Conservation (phyloP, 371 early-diverging fungal genomes). For the Homolaphlyctis polyrhiza region DNA sequence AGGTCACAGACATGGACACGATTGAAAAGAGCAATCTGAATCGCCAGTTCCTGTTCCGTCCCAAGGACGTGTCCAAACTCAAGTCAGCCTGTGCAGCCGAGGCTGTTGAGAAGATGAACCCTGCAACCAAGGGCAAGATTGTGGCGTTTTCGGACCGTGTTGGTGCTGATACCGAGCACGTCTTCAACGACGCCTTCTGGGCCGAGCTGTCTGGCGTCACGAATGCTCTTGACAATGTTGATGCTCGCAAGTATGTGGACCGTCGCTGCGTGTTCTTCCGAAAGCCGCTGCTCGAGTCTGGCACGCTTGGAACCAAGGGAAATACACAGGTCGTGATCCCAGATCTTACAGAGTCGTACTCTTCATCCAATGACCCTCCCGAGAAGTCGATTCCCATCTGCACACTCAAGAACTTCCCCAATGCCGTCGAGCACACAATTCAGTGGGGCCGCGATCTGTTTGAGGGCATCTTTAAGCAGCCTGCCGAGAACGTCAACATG, state of each 20-base stretch:
- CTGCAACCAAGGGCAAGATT: constrained; percentile 76
- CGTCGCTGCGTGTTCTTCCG: constrained; percentile 93
- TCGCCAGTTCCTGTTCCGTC: constrained; percentile 97
- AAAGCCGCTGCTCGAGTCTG: constrained; percentile 97
- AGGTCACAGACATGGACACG: constrained; percentile 99
- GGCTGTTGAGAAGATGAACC: constrained; percentile 94
- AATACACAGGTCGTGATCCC: constrained; percentile 98
- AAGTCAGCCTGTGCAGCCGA: constrained; percentile 94
- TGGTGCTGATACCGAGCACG: constrained; percentile 91
- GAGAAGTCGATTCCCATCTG: constrained; percentile 99
- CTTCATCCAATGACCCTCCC: constrained; percentile 97
- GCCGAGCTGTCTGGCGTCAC: constrained; percentile 86
- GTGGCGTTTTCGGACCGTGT: constrained; percentile 91
- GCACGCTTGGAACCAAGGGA: constrained; percentile 99
- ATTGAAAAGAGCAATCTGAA: constrained; percentile 98
- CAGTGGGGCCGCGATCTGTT: constrained; percentile 98
- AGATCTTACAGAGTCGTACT: constrained; percentile 96
- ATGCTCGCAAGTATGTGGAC: constrained; percentile 99
- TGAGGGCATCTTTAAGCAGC: constrained; percentile 89
- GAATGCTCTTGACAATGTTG: constrained; percentile 99
- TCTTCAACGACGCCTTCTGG: constrained; percentile 96
- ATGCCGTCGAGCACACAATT: constrained; percentile 99
- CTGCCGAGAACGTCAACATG: constrained; percentile 88
- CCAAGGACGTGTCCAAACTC: constrained; percentile 86
- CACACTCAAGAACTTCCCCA: constrained; percentile 99